Evolutionary conservation across 2,329 filamentous ascomycete species (phyloP).

Genomic region (Alternaria sp.): DNA sequence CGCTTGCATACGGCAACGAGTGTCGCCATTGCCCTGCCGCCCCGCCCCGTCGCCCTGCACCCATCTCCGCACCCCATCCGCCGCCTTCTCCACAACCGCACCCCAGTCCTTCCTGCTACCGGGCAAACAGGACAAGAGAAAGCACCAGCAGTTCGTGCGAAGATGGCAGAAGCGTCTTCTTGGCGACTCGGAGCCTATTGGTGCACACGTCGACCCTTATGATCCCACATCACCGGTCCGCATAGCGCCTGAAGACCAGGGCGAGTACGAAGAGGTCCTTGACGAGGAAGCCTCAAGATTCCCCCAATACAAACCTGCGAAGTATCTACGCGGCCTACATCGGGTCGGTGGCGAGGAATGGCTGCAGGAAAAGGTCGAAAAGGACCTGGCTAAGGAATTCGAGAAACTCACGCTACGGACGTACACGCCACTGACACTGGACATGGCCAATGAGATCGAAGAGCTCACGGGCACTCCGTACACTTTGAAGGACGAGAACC

Average conservation of each 20-base stretch:
- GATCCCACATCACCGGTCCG: slow-evolving; percentile 45
- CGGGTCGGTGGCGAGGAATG: slow-evolving; percentile 60
- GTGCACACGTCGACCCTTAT: slow-evolving; percentile 47
- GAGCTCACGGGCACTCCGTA: slow-evolving; percentile 40
- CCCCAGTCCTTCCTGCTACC: slow-evolving; percentile 30
- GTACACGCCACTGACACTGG: slow-evolving; percentile 38
- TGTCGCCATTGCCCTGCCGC: slow-evolving; percentile 22
- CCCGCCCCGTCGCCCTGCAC: slow-evolving; percentile 15
- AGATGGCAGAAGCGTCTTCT: slow-evolving; percentile 47
- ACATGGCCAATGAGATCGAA: slow-evolving; percentile 41
- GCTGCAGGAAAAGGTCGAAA: slow-evolving; percentile 43
- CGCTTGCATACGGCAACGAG: slow-evolving; percentile 19
- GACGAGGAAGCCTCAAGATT: slow-evolving; percentile 26
- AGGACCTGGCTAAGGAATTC: slow-evolving; percentile 36
- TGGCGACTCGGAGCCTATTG: slow-evolving; percentile 46
- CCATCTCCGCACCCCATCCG: slow-evolving; percentile 16
- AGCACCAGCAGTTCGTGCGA: slow-evolving; percentile 43
- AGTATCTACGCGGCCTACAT: slow-evolving; percentile 51
- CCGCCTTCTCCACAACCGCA: slow-evolving; percentile 42
- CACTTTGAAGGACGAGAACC: slow-evolving; percentile 36
- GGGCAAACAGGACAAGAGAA: slow-evolving; percentile 44
- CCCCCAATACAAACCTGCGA: slow-evolving; percentile 17
- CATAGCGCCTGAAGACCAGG: slow-evolving; percentile 44
- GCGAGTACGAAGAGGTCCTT: slow-evolving; percentile 42
- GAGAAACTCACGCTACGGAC: slow-evolving; percentile 45